Evolutionary conservation across 2,329 filamentous ascomycete genomes (phyloP).

Genomic region (Coleophoma cylindrospora): DNA sequence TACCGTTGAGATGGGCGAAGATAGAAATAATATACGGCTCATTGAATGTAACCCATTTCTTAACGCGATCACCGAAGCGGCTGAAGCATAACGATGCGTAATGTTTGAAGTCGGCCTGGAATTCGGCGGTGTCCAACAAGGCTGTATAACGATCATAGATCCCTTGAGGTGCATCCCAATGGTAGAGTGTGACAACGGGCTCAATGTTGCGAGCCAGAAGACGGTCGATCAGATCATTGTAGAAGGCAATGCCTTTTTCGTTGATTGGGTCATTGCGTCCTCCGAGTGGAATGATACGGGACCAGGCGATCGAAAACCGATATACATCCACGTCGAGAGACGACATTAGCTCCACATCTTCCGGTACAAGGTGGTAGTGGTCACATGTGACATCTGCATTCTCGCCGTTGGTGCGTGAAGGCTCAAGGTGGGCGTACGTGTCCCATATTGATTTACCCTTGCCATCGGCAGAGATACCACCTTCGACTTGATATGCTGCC

Average conservation of each 20-base stretch:
- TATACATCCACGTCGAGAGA: slow-evolving; percentile 33
- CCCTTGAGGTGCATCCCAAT: slow-evolving; percentile 32
- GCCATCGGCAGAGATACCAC: slow-evolving; percentile 34
- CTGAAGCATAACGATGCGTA: slow-evolving; percentile 33
- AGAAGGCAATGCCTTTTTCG: slow-evolving; percentile 38
- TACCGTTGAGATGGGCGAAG: slow-evolving; percentile 16
- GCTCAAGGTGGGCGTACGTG: slow-evolving; percentile 28
- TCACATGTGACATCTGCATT: slow-evolving; percentile 42
- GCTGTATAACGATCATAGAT: slow-evolving; percentile 33
- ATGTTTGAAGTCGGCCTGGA: slow-evolving; percentile 30
- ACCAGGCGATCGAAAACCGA: slow-evolving; percentile 42
- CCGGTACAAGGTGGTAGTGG: slow-evolving; percentile 44
- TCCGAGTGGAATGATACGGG: slow-evolving; percentile 42
- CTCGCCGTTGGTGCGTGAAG: slow-evolving; percentile 20
- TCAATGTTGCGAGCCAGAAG: slow-evolving; percentile 35
- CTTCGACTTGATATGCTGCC: slow-evolving; percentile 38
- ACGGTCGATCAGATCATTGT: slow-evolving; percentile 40
- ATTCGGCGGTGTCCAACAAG: slow-evolving; percentile 25
- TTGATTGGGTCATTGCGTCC: slow-evolving; percentile 37
- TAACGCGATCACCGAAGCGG: slow-evolving; percentile 31
- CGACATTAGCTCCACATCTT: slow-evolving; percentile 35
- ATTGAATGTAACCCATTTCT: slow-evolving; percentile 35
- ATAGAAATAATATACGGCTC: slow-evolving; percentile 29
- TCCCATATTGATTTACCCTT: slow-evolving; percentile 33
- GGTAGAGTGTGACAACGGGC: slow-evolving; percentile 38